Conservation (phyloP, 83 land plant species). For the Isoetes engelmannii region DNA sequence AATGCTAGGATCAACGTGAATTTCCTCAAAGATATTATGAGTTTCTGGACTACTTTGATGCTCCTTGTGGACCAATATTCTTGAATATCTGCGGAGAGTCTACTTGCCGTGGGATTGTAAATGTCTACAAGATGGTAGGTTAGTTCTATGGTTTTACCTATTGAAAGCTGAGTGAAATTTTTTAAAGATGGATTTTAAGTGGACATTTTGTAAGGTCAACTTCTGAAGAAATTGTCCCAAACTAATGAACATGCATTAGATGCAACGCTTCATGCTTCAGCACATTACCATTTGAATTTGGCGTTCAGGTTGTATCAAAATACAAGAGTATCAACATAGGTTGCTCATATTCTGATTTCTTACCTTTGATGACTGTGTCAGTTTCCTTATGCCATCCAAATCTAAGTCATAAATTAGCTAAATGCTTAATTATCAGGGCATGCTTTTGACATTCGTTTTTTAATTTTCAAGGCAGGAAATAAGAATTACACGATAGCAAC, state of each 20-base stretch:
- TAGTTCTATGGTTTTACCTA: slow-evolving; percentile 4
- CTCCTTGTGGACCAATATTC: slow-evolving; percentile 13
- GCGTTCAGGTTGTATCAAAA: not conserved
- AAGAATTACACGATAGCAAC: not conserved
- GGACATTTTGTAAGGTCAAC: too few species aligned
- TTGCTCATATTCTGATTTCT: too few species aligned
- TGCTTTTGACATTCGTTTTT: not conserved
- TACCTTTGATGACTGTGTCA: too few species aligned
- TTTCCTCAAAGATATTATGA: slow-evolving; percentile 17
- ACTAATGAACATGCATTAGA: not conserved
- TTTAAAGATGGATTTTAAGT: not conserved
- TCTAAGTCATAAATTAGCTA: not conserved
- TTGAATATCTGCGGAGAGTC: slow-evolving; percentile 14
- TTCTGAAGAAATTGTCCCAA: too few species aligned
- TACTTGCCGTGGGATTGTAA: slow-evolving; percentile 6
- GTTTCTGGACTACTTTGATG: slow-evolving; percentile 15
- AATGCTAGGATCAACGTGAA: not conserved
- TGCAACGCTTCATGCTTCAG: not conserved
- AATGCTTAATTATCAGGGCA: not conserved
- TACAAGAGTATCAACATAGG: too few species aligned
- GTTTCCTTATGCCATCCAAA: too few species aligned
- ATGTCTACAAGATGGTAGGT: slow-evolving; percentile 15
- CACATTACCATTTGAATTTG: not conserved
- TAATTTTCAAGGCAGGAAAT: not conserved
- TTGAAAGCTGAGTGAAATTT: not conserved